Base-by-base conservation (phyloP, 1,139 yeast genomes). In the Blastobotrys persicus region DNA sequence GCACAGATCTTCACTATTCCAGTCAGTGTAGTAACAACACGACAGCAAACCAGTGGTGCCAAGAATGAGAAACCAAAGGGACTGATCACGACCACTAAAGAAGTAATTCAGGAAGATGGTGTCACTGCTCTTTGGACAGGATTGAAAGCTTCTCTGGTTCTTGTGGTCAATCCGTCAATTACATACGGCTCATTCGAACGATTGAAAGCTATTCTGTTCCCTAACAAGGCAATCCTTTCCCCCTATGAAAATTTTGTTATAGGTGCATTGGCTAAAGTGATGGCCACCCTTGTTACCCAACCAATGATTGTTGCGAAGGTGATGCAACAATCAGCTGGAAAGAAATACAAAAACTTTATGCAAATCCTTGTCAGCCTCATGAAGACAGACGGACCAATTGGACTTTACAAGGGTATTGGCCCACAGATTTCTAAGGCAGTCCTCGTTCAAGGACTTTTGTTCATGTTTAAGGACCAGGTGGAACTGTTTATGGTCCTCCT, bases 1-100 rank as follows among this genome's bases (percentile, higher is more conserved):
- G 88, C 95, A 4, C 95, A 88, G 67, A 59, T 87, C 53, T 83
- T 87, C 66, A 87, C 95, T 26, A 83, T 83, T 71, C 96, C 96
- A 12, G 83, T 88, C 50, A 80, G 85, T 19, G 94, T 88, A 12
- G 78, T 88, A 44, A 84, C 95, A 14, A 87, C 96, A 11, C 84
- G 85, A 61, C 95, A 88, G 65, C 96, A 88, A 70, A 83, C 26
- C 74, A 50, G 59, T 13, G 46, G 44, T 13, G 40, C 76, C 53
- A 52, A 58, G 31, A 50, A 58, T 35, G 38, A 75, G 53, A 55
- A 53, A 31, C 44, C 66, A 28, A 60, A 63, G 13, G 67, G 76
- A 20, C 73, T 82, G 54, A 51, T 70, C 31, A 70, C 71, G 47
- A 74, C 84, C 46, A 77, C 81, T 28, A 70, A 73, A 52, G 80